Percentiles rank a stretch among this genome's conserved stretches.
phyloP scores from a whole-genome alignment of 2,329 filamentous ascomycete species.

The Ramularia endophylla region DNA sequence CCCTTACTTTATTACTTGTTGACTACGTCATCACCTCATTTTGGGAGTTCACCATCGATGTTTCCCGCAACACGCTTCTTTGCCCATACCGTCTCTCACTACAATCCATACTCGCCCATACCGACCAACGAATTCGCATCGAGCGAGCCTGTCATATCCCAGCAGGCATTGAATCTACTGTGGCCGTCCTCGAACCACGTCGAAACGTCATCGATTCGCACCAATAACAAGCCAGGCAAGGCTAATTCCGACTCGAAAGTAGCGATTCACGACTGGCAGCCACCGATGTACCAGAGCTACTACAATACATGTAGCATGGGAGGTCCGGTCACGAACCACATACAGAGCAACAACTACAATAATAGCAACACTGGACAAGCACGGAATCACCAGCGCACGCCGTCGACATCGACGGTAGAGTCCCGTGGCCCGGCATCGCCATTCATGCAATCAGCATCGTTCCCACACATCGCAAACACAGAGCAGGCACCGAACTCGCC shows the following conservation, averaged over 20 bases:
- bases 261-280: slow-evolving; percentile 13
- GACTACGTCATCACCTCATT: too few species aligned
- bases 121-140: slow-evolving; percentile 6
- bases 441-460: slow-evolving; percentile 30
- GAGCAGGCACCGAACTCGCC: slow-evolving; percentile 40
- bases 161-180: slow-evolving; percentile 14
- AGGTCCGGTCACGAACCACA: slow-evolving; percentile 15
- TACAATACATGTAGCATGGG: slow-evolving; percentile 25
- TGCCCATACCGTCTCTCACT: too few species aligned
- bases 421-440: slow-evolving; percentile 42
- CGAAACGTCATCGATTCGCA: slow-evolving; percentile 6
- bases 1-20: too few species aligned
- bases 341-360: slow-evolving; percentile 12
- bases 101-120: too few species aligned
- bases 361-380: slow-evolving; percentile 13
- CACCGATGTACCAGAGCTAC: slow-evolving; percentile 17
- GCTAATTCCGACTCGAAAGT: slow-evolving; percentile 11
- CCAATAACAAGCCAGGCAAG: slow-evolving; percentile 11
- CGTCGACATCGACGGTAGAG: slow-evolving; percentile 37
- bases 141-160: slow-evolving; percentile 9
- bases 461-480: slow-evolving; percentile 40
- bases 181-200: slow-evolving; percentile 5
- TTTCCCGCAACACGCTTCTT: too few species aligned
- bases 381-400: slow-evolving; percentile 28
- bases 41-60: too few species aligned